Percentiles rank a stretch among this genome's conserved stretches.
Conservation (phyloP, 257 asterid genomes). For the Craterostigma plantagineum region DNA sequence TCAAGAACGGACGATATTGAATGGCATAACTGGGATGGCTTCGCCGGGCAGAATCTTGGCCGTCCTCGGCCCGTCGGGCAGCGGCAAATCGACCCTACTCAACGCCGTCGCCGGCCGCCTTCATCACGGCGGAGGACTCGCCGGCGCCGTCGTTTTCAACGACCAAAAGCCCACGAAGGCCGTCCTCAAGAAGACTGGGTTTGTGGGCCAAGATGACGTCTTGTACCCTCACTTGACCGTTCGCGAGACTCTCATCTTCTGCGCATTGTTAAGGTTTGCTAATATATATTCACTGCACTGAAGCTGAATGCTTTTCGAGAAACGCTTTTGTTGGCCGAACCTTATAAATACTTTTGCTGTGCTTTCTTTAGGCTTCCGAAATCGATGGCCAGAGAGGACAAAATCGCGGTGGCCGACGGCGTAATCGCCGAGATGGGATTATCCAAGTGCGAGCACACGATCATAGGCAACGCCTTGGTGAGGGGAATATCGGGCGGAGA, state of each 20-base stretch:
- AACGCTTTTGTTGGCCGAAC: too few relatives aligned
- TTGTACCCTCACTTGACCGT: conserved; percentile 70
- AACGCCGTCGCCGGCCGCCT: conserved; percentile 71
- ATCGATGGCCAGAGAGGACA: conserved; percentile 19
- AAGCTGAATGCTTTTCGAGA: too few relatives aligned
- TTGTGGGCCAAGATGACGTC: conserved; percentile 70
- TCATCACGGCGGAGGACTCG: conserved; percentile 27
- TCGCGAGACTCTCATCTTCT: conserved; percentile 61
- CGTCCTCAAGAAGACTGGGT: conserved; percentile 37
- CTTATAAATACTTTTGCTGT: too few relatives aligned
- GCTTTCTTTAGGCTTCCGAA: too few relatives aligned
- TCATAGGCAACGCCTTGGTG: conserved; percentile 44
- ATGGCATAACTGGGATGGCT: conserved; percentile 64
- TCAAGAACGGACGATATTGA: conserved; percentile 35
- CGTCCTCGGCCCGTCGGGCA: conserved; percentile 84
- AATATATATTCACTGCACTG: too few relatives aligned
- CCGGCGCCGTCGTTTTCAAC: conserved; percentile 57
- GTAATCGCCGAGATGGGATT: conserved; percentile 52
- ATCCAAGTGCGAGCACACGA: conserved; percentile 43
- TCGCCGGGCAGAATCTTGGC: conserved; percentile 66
- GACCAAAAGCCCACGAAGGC: conserved; percentile 25
- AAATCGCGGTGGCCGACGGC: conserved; percentile 34
- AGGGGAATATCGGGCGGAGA: conserved; percentile 93
- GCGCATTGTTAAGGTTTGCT: conserved; percentile 36
- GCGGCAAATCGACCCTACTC: conserved; percentile 80